phyloP scores from a whole-genome alignment of 345 rosid genomes.

The Eucalyptus curtisii region DNA sequence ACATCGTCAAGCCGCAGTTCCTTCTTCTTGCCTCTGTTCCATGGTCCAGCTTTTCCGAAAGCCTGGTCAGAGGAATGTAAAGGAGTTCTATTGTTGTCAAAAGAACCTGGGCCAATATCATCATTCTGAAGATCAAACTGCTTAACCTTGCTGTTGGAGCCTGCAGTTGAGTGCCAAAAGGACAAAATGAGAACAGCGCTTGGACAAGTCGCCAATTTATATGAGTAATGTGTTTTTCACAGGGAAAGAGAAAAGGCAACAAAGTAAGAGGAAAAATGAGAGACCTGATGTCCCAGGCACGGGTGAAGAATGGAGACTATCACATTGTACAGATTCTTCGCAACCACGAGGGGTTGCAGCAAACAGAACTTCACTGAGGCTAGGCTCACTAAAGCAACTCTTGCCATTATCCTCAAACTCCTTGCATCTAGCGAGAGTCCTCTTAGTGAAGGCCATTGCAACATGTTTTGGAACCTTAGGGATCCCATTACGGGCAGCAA shows the following conservation, averaged over 20 bases:
- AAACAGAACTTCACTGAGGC: slow-evolving; percentile 27
- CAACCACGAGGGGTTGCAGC: slow-evolving; percentile 7
- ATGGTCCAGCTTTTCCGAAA: slow-evolving; percentile 25
- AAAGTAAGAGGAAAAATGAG: not conserved
- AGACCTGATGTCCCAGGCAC: slow-evolving; percentile 16
- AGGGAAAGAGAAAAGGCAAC: not conserved
- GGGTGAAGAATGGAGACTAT: not conserved
- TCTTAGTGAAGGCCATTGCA: slow-evolving; percentile 35
- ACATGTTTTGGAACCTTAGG: slow-evolving; percentile 36
- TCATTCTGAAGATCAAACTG: not conserved
- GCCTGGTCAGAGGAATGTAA: slow-evolving; percentile 2
- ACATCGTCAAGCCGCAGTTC: slow-evolving; percentile 40
- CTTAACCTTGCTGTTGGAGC: not conserved
- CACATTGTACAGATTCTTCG: slow-evolving; percentile 2
- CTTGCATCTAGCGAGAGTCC: slow-evolving; percentile 41
- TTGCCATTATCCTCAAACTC: slow-evolving; percentile 42
- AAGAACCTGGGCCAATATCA: not conserved
- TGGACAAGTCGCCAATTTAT: not conserved
- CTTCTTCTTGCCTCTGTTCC: slow-evolving; percentile 41
- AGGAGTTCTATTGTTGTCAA: not conserved
- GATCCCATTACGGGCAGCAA: slow-evolving; percentile 22
- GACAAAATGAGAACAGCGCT: not conserved
- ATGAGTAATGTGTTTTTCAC: not conserved
- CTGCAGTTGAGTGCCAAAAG: not conserved
- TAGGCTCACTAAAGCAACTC: slow-evolving; percentile 45